Evolutionary conservation across 179 eudicot species (phyloP).

Genomic region (Beta macrorhiza): DNA sequence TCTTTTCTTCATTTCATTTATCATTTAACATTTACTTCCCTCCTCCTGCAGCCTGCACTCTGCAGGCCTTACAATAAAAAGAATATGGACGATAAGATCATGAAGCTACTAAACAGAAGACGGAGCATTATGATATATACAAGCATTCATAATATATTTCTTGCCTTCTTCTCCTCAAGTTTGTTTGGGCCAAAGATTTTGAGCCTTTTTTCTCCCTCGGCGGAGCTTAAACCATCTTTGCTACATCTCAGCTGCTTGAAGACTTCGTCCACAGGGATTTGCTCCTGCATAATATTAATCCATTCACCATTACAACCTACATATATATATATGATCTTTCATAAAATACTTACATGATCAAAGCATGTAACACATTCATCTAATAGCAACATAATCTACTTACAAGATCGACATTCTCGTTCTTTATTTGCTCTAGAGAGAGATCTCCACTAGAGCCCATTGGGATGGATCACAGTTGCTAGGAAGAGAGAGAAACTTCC

Average conservation of each 20-base stretch:
- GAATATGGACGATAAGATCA: not conserved
- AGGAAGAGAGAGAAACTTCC: conserved; percentile 27
- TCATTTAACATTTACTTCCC: too few species aligned
- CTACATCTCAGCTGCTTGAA: conserved; percentile 59
- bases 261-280: conserved; percentile 71
- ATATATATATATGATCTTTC: not conserved
- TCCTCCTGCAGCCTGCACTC: too few species aligned
- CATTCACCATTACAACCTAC: not conserved
- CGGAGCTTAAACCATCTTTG: conserved; percentile 60
- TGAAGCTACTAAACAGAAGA: not conserved
- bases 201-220: conserved; percentile 64
- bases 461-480: not conserved
- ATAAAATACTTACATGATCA: not conserved
- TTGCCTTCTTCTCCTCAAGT: conserved; percentile 77
- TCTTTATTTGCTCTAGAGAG: conserved; percentile 53
- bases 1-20: too few species aligned
- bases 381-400: not conserved
- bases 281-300: conserved; percentile 42
- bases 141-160: not conserved
- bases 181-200: conserved; percentile 73
- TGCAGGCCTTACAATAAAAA: not conserved
- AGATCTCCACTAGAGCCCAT: conserved; percentile 44
- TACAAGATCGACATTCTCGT: conserved; percentile 61
- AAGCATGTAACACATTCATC: not conserved
- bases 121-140: not conserved